Evolutionary conservation across 495 filamentous ascomycete genomes (phyloP), one percentile per base, ranked within the genome.

Genomic region (Annulohypoxylon stygium): DNA sequence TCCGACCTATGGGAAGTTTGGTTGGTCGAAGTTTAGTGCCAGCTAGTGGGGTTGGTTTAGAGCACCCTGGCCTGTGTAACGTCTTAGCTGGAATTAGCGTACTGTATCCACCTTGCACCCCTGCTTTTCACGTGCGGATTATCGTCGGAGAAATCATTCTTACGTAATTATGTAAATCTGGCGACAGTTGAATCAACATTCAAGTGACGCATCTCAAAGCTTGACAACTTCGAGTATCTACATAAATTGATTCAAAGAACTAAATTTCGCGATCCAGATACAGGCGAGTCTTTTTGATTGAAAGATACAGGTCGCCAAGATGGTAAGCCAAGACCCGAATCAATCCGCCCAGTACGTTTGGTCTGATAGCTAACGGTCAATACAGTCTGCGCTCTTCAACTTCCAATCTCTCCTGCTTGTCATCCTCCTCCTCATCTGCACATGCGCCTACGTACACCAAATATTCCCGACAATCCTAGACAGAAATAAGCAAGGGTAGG

Each of bases 361-460:
- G 11, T 54, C 23, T 60, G 26, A 33, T 61, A 55, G 76, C 78
- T 83, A 81, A 84, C 73, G 10, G 34, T 57, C 34, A 0, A 54
- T 61, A 41, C 73, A 97, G 96, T 91, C 95, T 70, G 96, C 97
- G 33, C 90, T 99, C 70, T 98, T 99, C 90, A 97, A 98, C 83
- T 97, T 99, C 86, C 93, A 97, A 78, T 94, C 93, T 60, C 90
- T 98, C 65, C 87, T 99, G 47, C 88, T 98, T 73, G 93, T 97
- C 76, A 90, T 99, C 75, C 90, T 98, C 50, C 92, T 99, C 75
- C 88, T 95, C 69, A 96, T 99, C 78, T 99, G 96, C 85, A 98
- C 96, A 36, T 94, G 91, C 81, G 88, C 96, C 53, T 97, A 98
- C 85, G 88, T 93, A 43, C 96, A 98, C 83, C 91, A 92, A 71